These are phyloP conservation scores for Ophiocordyceps camponoti-saundersi DNA, from an alignment of 2,329 filamentous ascomycete species.

Conservation along the genomic window DNA sequence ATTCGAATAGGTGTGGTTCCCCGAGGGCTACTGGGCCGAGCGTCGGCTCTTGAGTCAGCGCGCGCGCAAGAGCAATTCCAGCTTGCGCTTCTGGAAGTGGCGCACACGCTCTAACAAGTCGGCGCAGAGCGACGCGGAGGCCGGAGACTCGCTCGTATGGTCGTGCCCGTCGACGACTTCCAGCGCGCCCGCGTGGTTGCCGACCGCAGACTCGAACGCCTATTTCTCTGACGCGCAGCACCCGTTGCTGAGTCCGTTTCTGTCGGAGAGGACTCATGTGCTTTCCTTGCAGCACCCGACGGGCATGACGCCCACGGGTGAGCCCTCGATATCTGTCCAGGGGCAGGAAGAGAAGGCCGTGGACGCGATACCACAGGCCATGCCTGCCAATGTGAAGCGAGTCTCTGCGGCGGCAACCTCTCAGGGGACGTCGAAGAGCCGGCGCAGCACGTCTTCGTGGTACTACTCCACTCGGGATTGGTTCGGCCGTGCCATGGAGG, in stretches of 20 bases:
- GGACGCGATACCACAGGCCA: neutral
- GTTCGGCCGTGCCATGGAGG: neutral
- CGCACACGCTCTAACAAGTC: slow-evolving; percentile 19
- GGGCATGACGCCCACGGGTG: slow-evolving; percentile 1
- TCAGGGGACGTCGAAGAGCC: neutral
- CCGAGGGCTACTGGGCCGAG: slow-evolving; percentile 46
- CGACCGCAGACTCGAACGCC: neutral
- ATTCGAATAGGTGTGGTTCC: slow-evolving; percentile 46
- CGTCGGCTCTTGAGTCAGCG: slow-evolving; percentile 15
- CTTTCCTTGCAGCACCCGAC: slow-evolving; percentile 23
- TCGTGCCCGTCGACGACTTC: slow-evolving; percentile 7
- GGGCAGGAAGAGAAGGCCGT: neutral
- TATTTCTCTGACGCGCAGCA: slow-evolving; percentile 2
- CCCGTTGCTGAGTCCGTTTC: slow-evolving; percentile 21
- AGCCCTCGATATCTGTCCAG: neutral
- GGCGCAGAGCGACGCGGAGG: slow-evolving; percentile 10
- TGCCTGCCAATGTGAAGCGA: neutral
- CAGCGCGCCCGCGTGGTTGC: slow-evolving; percentile 6
- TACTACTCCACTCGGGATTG: neutral
- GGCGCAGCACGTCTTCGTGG: neutral
- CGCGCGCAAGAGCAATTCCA: slow-evolving; percentile 14
- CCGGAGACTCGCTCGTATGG: neutral
- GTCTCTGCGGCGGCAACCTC: neutral
- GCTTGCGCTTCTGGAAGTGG: slow-evolving; percentile 22
- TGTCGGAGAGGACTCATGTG: slow-evolving; percentile 30